Conservation (phyloP, 2,329 filamentous ascomycete species). For the Cryoendolithus antarcticus region DNA sequence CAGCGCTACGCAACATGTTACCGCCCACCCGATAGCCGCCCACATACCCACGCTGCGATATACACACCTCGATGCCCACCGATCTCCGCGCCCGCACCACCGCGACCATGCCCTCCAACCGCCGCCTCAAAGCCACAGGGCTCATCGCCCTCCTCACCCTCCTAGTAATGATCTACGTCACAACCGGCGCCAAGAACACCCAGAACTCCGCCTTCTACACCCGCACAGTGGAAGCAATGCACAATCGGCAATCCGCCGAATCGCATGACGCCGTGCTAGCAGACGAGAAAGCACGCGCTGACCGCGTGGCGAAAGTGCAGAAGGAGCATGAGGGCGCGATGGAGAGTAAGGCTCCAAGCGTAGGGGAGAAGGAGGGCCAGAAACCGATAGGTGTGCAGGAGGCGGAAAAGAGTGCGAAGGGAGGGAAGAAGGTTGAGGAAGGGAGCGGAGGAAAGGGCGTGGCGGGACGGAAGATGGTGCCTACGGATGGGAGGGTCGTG, state of each 20-base stretch:
- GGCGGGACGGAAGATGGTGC: conserved; percentile 42
- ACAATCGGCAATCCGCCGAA: conserved; percentile 30
- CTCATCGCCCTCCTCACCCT: conserved; percentile 53
- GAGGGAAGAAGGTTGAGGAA: conserved; percentile 4
- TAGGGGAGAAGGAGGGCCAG: conserved; percentile 46
- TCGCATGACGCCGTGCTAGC: conserved; percentile 19
- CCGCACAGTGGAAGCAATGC: conserved; percentile 42
- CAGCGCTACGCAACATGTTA: too few relatives aligned
- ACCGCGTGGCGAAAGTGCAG: conserved; percentile 17
- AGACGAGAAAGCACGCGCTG: conserved; percentile 16
- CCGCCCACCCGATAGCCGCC: too few relatives aligned
- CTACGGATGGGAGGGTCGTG: conserved; percentile 25
- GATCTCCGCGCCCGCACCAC: too few relatives aligned
- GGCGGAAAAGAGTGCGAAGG: conserved; percentile 1
- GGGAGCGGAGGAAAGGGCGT: conserved; percentile 35
- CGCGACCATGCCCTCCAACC: conserved; percentile 51
- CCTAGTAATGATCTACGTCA: conserved; percentile 61
- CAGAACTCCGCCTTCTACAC: conserved; percentile 44
- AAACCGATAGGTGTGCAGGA: conserved; percentile 53
- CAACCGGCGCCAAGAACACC: conserved; percentile 44
- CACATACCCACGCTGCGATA: too few relatives aligned
- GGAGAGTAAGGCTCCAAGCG: conserved; percentile 26
- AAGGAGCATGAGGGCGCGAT: conserved; percentile 21
- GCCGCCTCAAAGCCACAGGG: conserved; percentile 55
- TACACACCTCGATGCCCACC: too few relatives aligned